Evolutionary conservation across 345 rosid genomes (phyloP).

Genomic region (Punica granatum): DNA sequence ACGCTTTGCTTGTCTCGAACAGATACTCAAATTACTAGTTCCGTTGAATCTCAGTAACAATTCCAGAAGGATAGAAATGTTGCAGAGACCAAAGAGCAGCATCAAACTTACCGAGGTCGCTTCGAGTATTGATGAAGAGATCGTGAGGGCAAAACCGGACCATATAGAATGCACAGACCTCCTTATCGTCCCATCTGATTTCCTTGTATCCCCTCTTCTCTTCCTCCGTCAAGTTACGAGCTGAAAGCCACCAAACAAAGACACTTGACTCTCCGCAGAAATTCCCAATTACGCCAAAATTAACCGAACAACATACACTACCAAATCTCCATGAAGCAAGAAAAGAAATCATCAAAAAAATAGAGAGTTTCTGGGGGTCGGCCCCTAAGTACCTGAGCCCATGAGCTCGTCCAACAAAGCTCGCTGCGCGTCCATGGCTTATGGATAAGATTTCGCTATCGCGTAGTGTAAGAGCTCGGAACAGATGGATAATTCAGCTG

Average conservation of each 20-base stretch:
- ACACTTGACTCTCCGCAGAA: not conserved
- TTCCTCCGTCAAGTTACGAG: constrained; percentile 84
- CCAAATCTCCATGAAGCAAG: not conserved
- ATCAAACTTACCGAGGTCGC: constrained; percentile 70
- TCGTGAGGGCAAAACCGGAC: constrained; percentile 98
- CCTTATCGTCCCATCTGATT: constrained; percentile 87
- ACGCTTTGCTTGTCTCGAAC: no score
- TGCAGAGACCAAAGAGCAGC: constrained; percentile 13
- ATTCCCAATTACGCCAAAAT: no score
- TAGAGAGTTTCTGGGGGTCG: not conserved
- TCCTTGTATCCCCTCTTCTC: constrained; percentile 81
- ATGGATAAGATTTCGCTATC: not conserved
- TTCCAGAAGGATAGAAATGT: no score
- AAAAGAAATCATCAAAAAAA: not conserved
- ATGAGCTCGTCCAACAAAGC: constrained; percentile 95
- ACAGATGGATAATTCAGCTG: not conserved
- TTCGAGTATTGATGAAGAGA: constrained; percentile 92
- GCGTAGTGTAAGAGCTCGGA: not conserved
- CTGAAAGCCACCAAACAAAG: constrained; percentile 22
- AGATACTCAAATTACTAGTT: no score
- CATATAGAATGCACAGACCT: constrained; percentile 88
- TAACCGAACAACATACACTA: not conserved
- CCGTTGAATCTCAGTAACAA: no score
- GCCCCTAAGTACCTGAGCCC: constrained; percentile 60
- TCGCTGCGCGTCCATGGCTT: constrained; percentile 83